Evolutionary conservation across 345 rosid species (phyloP).

Genomic region (Heritiera littoralis): DNA sequence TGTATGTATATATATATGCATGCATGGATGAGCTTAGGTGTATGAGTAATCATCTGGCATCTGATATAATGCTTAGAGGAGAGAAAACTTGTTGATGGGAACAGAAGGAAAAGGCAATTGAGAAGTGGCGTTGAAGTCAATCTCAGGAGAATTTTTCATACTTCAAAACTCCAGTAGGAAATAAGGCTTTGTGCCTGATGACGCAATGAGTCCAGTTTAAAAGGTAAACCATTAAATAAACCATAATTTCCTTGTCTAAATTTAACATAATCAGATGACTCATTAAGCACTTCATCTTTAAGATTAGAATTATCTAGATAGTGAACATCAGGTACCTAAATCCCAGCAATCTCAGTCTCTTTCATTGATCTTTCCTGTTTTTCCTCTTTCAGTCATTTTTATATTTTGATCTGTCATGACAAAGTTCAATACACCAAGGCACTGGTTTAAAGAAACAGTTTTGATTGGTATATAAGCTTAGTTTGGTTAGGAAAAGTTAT

Average conservation of each 20-base stretch:
- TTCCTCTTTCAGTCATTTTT: background rate
- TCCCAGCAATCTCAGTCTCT: conserved; percentile 21
- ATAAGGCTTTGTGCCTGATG: conserved; percentile 27
- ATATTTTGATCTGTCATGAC: background rate
- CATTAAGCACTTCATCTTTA: conserved; percentile 32
- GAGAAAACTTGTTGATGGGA: conserved; percentile 30
- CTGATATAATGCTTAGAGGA: conserved; percentile 27
- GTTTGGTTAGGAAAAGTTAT: background rate
- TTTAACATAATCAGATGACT: conserved; percentile 36
- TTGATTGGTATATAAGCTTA: background rate
- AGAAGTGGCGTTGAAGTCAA: conserved; percentile 36
- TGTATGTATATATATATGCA: background rate
- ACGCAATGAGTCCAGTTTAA: conserved; percentile 41
- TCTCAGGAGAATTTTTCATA: conserved; percentile 24
- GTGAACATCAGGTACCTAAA: conserved; percentile 40
- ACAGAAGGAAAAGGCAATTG: conserved; percentile 13
- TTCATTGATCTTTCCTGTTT: background rate
- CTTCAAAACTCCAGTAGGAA: conserved; percentile 27
- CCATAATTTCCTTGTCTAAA: conserved; percentile 20
- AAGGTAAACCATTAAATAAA: conserved; percentile 32
- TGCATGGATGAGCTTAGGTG: conserved; percentile 9
- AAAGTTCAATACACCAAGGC: background rate
- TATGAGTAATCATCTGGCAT: conserved; percentile 36
- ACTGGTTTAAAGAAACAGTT: background rate
- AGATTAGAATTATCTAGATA: conserved; percentile 23